These are phyloP conservation scores for Thalassiosira profunda DNA, from an alignment of 108 stramenopile species.

Conservation along the genomic window DNA sequence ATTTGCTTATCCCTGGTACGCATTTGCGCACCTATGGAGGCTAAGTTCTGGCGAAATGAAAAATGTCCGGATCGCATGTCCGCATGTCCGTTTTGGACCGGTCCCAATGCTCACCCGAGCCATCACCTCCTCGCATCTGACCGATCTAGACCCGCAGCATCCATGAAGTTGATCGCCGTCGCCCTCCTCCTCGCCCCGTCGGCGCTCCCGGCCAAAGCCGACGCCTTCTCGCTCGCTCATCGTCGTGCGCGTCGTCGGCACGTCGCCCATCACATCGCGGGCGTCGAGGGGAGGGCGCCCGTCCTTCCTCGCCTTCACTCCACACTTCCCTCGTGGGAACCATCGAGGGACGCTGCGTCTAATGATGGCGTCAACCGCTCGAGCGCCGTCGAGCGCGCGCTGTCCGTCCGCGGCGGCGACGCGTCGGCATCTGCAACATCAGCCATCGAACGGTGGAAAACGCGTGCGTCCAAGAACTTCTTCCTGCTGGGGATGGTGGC, in stretches of 20 bases:
- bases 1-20: too few relatives aligned
- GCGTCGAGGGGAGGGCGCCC: not conserved
- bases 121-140: too few relatives aligned
- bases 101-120: too few relatives aligned
- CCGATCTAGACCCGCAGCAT: too few relatives aligned
- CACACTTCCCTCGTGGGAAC: too few relatives aligned
- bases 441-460: constrained; percentile 19
- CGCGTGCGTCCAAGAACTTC: constrained; percentile 74
- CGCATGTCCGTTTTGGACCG: too few relatives aligned
- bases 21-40: too few relatives aligned
- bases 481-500: constrained; percentile 82
- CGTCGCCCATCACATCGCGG: not conserved
- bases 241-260: not conserved
- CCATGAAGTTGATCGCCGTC: not conserved
- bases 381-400: not conserved
- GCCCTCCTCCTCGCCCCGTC: constrained; percentile 12
- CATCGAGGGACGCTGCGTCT: too few relatives aligned
- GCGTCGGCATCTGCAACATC: not conserved
- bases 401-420: not conserved
- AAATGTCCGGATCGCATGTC: too few relatives aligned
- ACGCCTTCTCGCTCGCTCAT: constrained; percentile 17
- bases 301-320: too few relatives aligned
- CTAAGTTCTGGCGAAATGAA: too few relatives aligned
- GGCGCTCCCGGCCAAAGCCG: constrained; percentile 21
- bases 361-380: too few relatives aligned